Evolutionary conservation across 352 stramenopile species (phyloP).

Genomic region (Pythium grandisporangium): DNA sequence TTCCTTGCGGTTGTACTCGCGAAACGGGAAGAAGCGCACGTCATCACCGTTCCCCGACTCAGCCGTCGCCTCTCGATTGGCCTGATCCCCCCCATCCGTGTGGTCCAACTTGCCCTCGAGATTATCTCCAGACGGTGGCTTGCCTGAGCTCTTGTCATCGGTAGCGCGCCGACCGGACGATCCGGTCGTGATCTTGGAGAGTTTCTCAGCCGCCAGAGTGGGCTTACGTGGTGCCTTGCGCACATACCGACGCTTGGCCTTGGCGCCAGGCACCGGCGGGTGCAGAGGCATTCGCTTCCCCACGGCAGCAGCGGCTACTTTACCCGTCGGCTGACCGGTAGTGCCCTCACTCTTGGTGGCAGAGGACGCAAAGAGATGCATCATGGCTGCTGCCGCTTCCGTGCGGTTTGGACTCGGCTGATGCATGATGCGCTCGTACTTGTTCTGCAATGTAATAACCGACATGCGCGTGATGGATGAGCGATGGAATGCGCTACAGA

Average conservation of each 20-base stretch:
- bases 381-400: conserved; percentile 69
- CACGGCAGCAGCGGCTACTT: too few relatives aligned
- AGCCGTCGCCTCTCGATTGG: conserved; percentile 3
- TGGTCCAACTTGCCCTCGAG: conserved; percentile 4
- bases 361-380: conserved; percentile 57
- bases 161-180: conserved; percentile 3
- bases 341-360: conserved; percentile 9
- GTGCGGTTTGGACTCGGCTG: conserved; percentile 73
- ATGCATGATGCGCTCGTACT: conserved; percentile 17
- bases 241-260: conserved; percentile 55
- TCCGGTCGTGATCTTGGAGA: conserved; percentile 29
- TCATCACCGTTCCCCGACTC: conserved; percentile 22
- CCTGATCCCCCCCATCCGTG: conserved; percentile 7
- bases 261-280: conserved; percentile 13
- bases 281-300: conserved; percentile 7
- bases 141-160: conserved; percentile 4
- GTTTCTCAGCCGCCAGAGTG: conserved; percentile 29
- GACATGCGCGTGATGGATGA: background rate
- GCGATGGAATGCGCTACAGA: too few relatives aligned
- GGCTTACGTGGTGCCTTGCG: conserved; percentile 32
- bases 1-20: conserved; percentile 85
- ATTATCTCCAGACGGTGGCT: conserved; percentile 1
- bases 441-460: background rate
- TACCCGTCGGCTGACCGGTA: background rate
- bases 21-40: conserved; percentile 50